Conservation (phyloP, 176 grass and related monocot species). For the Rhynchospora breviuscula region DNA sequence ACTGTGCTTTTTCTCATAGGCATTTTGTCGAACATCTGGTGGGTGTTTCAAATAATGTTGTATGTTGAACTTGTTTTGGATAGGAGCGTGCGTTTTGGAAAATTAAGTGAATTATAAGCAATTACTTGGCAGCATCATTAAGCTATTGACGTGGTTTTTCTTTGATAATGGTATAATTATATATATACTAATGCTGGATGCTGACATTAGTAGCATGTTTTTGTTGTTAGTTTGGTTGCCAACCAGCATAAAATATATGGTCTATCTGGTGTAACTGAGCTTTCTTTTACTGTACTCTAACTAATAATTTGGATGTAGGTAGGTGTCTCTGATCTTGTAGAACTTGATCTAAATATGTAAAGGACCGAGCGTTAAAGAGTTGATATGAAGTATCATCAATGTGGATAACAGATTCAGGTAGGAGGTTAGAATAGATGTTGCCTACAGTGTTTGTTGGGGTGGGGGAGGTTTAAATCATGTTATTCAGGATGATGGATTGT, state of each 20-base stretch:
- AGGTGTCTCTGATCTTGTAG: neutral
- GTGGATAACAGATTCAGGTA: neutral
- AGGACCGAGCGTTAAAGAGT: neutral
- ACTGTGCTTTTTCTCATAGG: neutral
- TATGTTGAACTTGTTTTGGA: neutral
- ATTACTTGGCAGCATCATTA: neutral
- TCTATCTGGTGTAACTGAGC: neutral
- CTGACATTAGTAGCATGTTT: neutral
- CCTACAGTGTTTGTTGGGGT: no score
- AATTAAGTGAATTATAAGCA: neutral
- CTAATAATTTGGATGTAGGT: neutral
- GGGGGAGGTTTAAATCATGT: no score
- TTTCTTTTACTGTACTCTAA: neutral
- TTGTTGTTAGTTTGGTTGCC: neutral
- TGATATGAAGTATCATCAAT: neutral
- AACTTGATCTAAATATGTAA: neutral
- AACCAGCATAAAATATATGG: neutral
- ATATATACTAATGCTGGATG: neutral
- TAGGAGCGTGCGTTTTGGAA: neutral
- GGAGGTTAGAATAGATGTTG: neutral
- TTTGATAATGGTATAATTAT: neutral
- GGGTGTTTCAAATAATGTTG: constrained; percentile 8
- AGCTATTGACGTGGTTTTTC: neutral
- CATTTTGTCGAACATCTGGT: neutral
- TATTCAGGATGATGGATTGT: neutral